A percentile compares a stretch with the other conserved stretches of the same genome.
Evolutionary conservation across 306 rosid species (phyloP).

Genomic region (Purshia tridentata): DNA sequence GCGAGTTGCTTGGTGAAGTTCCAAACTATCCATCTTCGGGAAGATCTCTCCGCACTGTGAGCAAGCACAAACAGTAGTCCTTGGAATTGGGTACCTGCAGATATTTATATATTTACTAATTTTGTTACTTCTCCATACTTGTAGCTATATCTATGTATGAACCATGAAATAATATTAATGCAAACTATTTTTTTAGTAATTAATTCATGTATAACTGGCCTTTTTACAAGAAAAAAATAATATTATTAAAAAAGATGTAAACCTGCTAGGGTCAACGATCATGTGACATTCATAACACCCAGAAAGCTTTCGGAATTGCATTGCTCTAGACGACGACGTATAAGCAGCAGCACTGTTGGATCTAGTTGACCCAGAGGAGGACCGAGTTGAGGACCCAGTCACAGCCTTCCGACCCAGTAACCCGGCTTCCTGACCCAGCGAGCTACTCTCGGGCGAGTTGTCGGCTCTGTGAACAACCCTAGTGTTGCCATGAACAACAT

Average conservation of each 20-base stretch:
- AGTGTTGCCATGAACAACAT: slow-evolving; percentile 80
- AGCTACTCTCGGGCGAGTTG: slow-evolving; percentile 89
- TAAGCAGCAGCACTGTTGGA: slow-evolving; percentile 39
- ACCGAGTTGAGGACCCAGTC: slow-evolving; percentile 35
- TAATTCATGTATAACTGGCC: not conserved
- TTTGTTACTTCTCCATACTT: not conserved
- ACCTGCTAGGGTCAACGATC: slow-evolving; percentile 95
- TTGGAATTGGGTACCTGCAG: slow-evolving; percentile 65
- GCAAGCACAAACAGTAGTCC: slow-evolving; percentile 73
- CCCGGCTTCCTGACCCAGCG: slow-evolving; percentile 72
- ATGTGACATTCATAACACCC: slow-evolving; percentile 97
- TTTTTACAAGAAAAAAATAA: not conserved
- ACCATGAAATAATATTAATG: no score
- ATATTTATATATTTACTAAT: not conserved
- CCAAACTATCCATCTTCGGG: slow-evolving; percentile 79
- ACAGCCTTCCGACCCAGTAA: slow-evolving; percentile 49
- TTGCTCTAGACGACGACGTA: slow-evolving; percentile 69
- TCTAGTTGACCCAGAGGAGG: slow-evolving; percentile 41
- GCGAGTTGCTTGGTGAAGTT: slow-evolving; percentile 89
- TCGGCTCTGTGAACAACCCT: slow-evolving; percentile 79
- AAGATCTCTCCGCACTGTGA: slow-evolving; percentile 92
- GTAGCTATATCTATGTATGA: not conserved
- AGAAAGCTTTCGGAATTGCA: slow-evolving; percentile 89
- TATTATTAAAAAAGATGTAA: not conserved
- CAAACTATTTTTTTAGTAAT: no score